Percentiles rank a stretch among this genome's conserved stretches.
Conservation (phyloP, 106 monocot genomes). For the Dendrobium catenatum region DNA sequence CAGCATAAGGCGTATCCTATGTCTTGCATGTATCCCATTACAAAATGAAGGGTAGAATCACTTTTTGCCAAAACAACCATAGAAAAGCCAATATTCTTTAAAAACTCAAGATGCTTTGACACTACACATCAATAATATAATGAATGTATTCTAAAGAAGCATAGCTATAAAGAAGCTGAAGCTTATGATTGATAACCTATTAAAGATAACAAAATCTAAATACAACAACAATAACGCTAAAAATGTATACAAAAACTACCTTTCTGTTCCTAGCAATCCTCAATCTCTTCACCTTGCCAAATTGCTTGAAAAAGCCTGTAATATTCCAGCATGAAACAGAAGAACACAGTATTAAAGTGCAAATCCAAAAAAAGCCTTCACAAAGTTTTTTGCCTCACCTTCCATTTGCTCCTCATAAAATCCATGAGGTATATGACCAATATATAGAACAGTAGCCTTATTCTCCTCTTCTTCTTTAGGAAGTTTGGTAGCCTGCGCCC, state of each 20-base stretch:
- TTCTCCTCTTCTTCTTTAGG: constrained; percentile 23
- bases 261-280: constrained; percentile 75
- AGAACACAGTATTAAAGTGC: not conserved
- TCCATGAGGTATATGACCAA: constrained; percentile 95
- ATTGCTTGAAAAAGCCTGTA: constrained; percentile 85
- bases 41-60: too few species aligned
- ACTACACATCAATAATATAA: not conserved
- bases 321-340: not conserved
- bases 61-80: too few species aligned
- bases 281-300: constrained; percentile 75
- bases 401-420: constrained; percentile 97
- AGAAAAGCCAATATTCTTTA: too few species aligned
- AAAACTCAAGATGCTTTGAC: too few species aligned
- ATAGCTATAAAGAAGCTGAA: not conserved
- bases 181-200: not conserved
- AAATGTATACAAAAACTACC: constrained; percentile 28
- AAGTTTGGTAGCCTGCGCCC: constrained; percentile 28
- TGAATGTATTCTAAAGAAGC: not conserved
- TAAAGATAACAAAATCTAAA: not conserved
- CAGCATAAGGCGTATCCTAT: too few species aligned
- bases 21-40: too few species aligned
- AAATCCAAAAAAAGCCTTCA: constrained; percentile 5
- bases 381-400: constrained; percentile 32
- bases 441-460: constrained; percentile 61
- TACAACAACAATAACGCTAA: not conserved